phyloP scores from a whole-genome alignment of 768 basidiomycete species.

The Phallus indusiatus region DNA sequence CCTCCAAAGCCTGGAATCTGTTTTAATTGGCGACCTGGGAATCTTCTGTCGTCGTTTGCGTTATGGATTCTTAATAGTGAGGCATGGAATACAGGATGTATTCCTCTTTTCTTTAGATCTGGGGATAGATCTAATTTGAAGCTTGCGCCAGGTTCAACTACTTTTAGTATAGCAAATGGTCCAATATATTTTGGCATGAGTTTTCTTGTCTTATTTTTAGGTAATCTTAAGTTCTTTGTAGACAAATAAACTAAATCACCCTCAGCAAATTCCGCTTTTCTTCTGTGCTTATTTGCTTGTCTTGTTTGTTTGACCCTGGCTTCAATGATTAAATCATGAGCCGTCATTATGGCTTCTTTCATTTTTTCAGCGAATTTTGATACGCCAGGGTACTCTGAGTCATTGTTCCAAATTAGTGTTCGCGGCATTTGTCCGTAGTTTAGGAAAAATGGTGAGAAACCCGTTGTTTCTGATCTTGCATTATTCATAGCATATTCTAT shows the following conservation, averaged over 20 bases:
- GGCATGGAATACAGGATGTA: slow-evolving; percentile 14
- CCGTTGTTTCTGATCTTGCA: slow-evolving; percentile 24
- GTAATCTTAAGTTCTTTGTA: slow-evolving; percentile 20
- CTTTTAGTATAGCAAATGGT: slow-evolving; percentile 14
- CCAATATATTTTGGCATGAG: slow-evolving; percentile 21
- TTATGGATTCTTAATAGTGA: slow-evolving; percentile 14
- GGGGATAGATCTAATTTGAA: slow-evolving; percentile 10
- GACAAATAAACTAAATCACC: slow-evolving; percentile 23
- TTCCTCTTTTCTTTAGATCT: slow-evolving; percentile 10
- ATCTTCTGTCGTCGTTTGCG: slow-evolving; percentile 20
- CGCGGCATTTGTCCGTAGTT: slow-evolving; percentile 23
- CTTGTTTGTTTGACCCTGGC: slow-evolving; percentile 26
- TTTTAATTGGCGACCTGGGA: slow-evolving; percentile 15
- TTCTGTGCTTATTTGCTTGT: slow-evolving; percentile 18
- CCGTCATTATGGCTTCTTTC: slow-evolving; percentile 21
- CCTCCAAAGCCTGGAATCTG: slow-evolving; percentile 15
- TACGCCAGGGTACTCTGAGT: slow-evolving; percentile 23
- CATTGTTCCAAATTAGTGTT: slow-evolving; percentile 21
- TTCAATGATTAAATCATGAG: slow-evolving; percentile 24
- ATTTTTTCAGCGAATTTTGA: slow-evolving; percentile 18
- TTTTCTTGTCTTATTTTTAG: slow-evolving; percentile 20
- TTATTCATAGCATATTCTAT: slow-evolving; percentile 32
- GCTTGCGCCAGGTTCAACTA: background rate
- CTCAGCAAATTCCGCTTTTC: slow-evolving; percentile 11
- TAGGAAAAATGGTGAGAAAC: slow-evolving; percentile 28